Percentiles rank a stretch among this genome's conserved stretches.
Conservation (phyloP, 2,329 filamentous ascomycete species). For the Neopestalotiopsis sp. region DNA sequence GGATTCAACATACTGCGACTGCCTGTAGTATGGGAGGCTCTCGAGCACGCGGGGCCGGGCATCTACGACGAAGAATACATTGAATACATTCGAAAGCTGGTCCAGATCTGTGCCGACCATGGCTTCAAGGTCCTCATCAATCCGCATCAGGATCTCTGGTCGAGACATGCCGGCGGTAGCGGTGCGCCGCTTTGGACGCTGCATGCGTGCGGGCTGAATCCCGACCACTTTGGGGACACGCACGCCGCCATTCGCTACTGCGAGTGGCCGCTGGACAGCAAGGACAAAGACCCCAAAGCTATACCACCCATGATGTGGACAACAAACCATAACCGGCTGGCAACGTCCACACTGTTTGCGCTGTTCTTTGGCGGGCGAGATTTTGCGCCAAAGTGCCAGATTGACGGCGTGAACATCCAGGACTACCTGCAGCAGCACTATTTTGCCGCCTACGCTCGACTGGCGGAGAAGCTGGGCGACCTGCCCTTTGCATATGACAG, state of each 20-base stretch:
- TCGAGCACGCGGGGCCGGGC: constrained; percentile 30
- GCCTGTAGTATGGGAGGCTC: constrained; percentile 30
- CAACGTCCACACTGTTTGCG: constrained; percentile 27
- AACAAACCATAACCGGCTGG: constrained; percentile 32
- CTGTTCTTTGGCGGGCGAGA: constrained; percentile 30
- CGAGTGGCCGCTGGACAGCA: constrained; percentile 28
- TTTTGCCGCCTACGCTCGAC: constrained; percentile 26
- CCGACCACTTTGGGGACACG: constrained; percentile 28
- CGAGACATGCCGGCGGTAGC: constrained; percentile 29
- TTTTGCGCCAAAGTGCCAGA: constrained; percentile 28
- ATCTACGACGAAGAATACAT: constrained; percentile 32
- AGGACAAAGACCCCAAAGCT: constrained; percentile 29
- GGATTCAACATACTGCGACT: constrained; percentile 30
- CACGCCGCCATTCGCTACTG: constrained; percentile 29
- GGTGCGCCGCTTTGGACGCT: constrained; percentile 32
- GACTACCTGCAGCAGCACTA: constrained; percentile 32
- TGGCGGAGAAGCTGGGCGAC: constrained; percentile 26
- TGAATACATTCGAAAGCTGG: constrained; percentile 23
- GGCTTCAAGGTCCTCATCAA: constrained; percentile 31
- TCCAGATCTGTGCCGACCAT: constrained; percentile 26
- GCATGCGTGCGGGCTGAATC: constrained; percentile 31
- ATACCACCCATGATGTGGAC: constrained; percentile 34
- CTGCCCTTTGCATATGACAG: constrained; percentile 29
- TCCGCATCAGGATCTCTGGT: constrained; percentile 34
- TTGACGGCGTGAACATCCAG: constrained; percentile 32